A percentile compares a stretch with the other conserved stretches of the same genome.
phyloP scores from a whole-genome alignment of 345 rosid species.

The Cardamine occulta region DNA sequence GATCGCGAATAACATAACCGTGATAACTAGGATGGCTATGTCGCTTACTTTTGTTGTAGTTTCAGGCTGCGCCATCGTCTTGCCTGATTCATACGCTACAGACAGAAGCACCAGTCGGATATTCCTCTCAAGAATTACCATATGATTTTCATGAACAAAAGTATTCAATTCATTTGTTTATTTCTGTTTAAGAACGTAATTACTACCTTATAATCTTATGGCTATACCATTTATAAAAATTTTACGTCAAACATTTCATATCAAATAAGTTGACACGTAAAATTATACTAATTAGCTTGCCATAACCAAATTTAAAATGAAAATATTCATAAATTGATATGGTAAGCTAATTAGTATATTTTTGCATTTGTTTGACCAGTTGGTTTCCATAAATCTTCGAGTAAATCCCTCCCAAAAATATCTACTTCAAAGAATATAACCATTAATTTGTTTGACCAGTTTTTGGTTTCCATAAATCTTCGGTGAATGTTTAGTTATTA shows the following conservation, averaged over 20 bases:
- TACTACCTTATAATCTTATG: neutral
- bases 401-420: neutral
- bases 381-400: neutral
- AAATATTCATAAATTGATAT: neutral
- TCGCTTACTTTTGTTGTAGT: constrained; percentile 43
- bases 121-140: constrained; percentile 3
- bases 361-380: too few species aligned
- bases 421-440: neutral
- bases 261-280: neutral
- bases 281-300: constrained; percentile 8
- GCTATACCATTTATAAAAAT: neutral
- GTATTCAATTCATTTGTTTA: neutral
- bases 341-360: too few species aligned
- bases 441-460: neutral
- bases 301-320: neutral
- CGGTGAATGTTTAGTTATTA: neutral
- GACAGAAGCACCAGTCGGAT: constrained; percentile 19
- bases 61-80: constrained; percentile 1
- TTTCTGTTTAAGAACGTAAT: neutral
- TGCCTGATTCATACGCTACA: constrained; percentile 23
- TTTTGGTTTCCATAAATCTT: neutral
- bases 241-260: neutral
- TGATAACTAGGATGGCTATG: constrained; percentile 51
- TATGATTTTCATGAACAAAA: constrained; percentile 4
- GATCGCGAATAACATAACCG: constrained; percentile 50